phyloP scores from a whole-genome alignment of 176 grass and related monocot species.

The Sorghum bicolor region Sorghum_bicolor_NCBIv3 NC_012873.2:58614501-58615000 shows the following conservation, averaged over 20 bases:
- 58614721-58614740: neutral
- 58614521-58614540: no score
- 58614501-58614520: no score
- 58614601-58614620: no score
- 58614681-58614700: no score
- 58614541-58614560: no score
- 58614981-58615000: neutral
- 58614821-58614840: neutral
- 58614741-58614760: neutral
- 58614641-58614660: no score
- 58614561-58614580: no score
- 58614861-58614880: conserved; percentile 17
- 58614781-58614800: conserved; percentile 31
- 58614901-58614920: neutral
- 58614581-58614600: no score
- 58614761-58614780: conserved; percentile 15
- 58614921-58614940: neutral
- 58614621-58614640: no score
- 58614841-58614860: conserved; percentile 29
- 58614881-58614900: conserved; percentile 20
- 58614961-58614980: neutral
- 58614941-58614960: neutral
- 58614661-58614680: no score
- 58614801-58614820: neutral
- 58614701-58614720: neutral